phyloP scores from a whole-genome alignment of 2,329 filamentous ascomycete species.

The Parascedosporium putredinis region DNA sequence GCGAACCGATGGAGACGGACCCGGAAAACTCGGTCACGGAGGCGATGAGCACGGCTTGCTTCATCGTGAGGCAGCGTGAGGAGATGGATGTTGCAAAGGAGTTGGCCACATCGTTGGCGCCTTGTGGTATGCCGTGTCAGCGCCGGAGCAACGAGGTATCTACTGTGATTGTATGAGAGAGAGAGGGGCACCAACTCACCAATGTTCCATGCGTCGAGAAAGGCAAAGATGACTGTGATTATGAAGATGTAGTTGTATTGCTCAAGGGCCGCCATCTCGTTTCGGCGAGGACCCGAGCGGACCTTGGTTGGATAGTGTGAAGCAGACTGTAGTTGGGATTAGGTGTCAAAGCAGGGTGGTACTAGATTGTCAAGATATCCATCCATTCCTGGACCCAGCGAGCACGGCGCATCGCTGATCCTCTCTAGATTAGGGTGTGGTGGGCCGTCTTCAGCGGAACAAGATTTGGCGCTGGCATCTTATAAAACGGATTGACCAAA shows the following conservation, averaged over 20 bases:
- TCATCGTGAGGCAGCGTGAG: slow-evolving; percentile 34
- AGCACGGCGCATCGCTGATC: too few species aligned
- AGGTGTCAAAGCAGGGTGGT: too few species aligned
- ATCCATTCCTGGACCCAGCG: too few species aligned
- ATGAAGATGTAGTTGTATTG: slow-evolving; percentile 48
- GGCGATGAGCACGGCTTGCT: slow-evolving; percentile 33
- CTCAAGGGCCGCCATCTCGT: slow-evolving; percentile 25
- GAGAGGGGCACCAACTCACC: slow-evolving; percentile 28
- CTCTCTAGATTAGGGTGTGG: too few species aligned
- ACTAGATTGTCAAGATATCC: too few species aligned
- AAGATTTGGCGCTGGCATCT: too few species aligned
- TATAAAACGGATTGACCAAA: too few species aligned
- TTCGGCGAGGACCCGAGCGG: neutral
- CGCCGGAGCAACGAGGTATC: too few species aligned
- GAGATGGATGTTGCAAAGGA: slow-evolving; percentile 36
- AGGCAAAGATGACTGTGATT: slow-evolving; percentile 43
- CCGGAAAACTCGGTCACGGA: slow-evolving; percentile 33
- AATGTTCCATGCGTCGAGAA: slow-evolving; percentile 51
- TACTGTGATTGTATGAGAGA: too few species aligned
- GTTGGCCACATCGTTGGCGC: slow-evolving; percentile 40
- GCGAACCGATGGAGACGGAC: slow-evolving; percentile 26
- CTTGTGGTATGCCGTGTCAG: slow-evolving; percentile 15
- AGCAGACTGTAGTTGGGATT: too few species aligned
- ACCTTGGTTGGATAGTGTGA: too few species aligned
- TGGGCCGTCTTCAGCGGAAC: too few species aligned